Evolutionary conservation across 305 asterid species (phyloP), one percentile per base, ranked within the genome.

Genomic region (Solanum aculeatissimum): DNA sequence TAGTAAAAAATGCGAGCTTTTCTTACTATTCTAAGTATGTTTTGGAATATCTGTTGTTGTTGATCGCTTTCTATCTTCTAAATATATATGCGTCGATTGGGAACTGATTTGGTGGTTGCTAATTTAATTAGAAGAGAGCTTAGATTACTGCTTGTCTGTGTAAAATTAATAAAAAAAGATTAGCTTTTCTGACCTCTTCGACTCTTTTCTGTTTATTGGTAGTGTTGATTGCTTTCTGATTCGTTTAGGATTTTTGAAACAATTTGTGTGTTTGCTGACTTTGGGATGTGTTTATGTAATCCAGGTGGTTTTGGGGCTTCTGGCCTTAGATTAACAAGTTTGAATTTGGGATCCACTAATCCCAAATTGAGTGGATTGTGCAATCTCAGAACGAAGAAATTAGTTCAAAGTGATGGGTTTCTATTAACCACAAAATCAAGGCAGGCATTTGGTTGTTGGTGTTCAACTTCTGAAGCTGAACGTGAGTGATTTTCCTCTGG

Each of bases 261-360:
- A 16, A 47, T 19, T 53, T 79, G 9, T 27, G 5, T 11, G 83
- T 86, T 72, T 79, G 43, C n/a, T 87, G 79, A 29, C 6, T n/a
- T 63, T 84, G 82, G 77, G 27, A 25, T 58, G 80, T 62, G 32
- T 85, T 62, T 72, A 27, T 83, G 72, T 77, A 71, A 86, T 89
- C 86, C 90, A 91, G 98, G 92, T 75, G 88, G 97, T 85, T 88
- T 92, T 84, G 94, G 97, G 90, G 88, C 91, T 89, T 88, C 96
- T 77, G 88, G 95, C 79, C 82, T 92, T 62, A 92, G 91, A 87
- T 83, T 91, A 32, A 88, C 87, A 68, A 91, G 83, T 69, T 86
- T 89, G 90, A 88, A 89, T 83, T 87, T 91, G 75, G 89, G 89
- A 86, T 86, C 82, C 82, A 85, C 66, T 55, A 89, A 91, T 78